Conservation (phyloP, 768 basidiomycete genomes). For the Podaxis sp. region DNA sequence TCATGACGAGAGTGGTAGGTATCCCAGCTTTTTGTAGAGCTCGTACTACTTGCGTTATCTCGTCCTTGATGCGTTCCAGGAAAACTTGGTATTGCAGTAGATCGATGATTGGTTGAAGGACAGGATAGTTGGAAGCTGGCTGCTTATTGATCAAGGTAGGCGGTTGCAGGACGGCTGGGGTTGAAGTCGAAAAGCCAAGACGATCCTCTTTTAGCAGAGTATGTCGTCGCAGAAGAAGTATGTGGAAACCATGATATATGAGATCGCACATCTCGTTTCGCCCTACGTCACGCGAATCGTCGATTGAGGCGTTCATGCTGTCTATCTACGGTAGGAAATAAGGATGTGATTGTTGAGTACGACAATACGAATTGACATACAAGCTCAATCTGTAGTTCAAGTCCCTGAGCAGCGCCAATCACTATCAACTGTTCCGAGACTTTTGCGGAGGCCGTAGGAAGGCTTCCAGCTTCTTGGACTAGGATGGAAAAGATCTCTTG, state of each 20-base stretch:
- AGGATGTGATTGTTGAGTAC: background rate
- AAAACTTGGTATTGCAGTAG: constrained; percentile 77
- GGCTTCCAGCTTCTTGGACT: constrained; percentile 69
- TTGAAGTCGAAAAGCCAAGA: constrained; percentile 23
- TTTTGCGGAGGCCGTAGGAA: constrained; percentile 72
- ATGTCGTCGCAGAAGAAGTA: constrained; percentile 63
- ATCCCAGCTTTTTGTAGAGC: constrained; percentile 55
- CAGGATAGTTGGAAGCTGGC: constrained; percentile 17
- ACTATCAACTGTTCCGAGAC: constrained; percentile 76
- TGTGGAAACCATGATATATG: constrained; percentile 59
- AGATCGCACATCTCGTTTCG: constrained; percentile 48
- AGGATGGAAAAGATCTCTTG: constrained; percentile 76
- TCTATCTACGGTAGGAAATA: constrained; percentile 1
- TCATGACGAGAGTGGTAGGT: constrained; percentile 50
- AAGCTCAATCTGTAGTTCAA: constrained; percentile 69
- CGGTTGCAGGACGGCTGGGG: background rate
- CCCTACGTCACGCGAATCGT: background rate
- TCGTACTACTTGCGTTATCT: constrained; percentile 46
- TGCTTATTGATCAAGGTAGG: background rate
- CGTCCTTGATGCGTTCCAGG: constrained; percentile 54
- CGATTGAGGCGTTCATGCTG: background rate
- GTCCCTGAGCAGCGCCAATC: constrained; percentile 70
- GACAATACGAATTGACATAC: constrained; percentile 34
- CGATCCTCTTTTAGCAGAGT: constrained; percentile 37
- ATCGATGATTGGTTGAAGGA: constrained; percentile 76